phyloP scores from a whole-genome alignment of 345 rosid species.

The Dipteronia sinensis region DNA sequence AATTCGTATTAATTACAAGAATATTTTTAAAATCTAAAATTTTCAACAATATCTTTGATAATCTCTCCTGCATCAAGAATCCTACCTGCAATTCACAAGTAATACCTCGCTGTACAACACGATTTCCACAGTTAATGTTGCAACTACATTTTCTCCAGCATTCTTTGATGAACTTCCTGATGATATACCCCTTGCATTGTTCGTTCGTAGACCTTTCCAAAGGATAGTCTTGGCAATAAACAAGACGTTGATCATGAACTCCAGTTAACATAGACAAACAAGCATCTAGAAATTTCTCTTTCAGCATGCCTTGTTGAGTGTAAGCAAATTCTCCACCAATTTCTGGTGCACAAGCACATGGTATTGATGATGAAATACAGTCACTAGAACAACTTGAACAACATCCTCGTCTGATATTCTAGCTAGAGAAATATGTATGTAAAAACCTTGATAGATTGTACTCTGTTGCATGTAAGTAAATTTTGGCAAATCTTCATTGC shows the following conservation, averaged over 20 bases:
- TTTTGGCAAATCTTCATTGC: constrained; percentile 47
- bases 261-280: constrained; percentile 46
- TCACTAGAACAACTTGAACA: constrained; percentile 70
- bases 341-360: constrained; percentile 82
- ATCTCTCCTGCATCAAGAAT: too few species aligned
- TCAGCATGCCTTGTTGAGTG: constrained; percentile 55
- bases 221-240: constrained; percentile 78
- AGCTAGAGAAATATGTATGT: constrained; percentile 62
- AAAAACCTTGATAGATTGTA: constrained; percentile 62
- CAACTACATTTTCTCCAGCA: constrained; percentile 96
- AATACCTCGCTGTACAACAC: constrained; percentile 82
- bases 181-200: constrained; percentile 78
- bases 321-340: constrained; percentile 88
- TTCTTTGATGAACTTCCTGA: constrained; percentile 87
- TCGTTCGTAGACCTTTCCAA: constrained; percentile 55
- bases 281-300: constrained; percentile 52
- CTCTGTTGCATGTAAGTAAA: constrained; percentile 72
- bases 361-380: constrained; percentile 58
- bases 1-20: too few species aligned
- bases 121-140: constrained; percentile 72
- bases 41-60: too few species aligned
- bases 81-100: constrained; percentile 66
- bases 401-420: constrained; percentile 76
- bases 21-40: too few species aligned
- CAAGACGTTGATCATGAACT: constrained; percentile 38